These are phyloP conservation scores for Paramecium biaurelia DNA, from an alignment of 73 alveolate genomes.

Conservation along the genomic window DNA sequence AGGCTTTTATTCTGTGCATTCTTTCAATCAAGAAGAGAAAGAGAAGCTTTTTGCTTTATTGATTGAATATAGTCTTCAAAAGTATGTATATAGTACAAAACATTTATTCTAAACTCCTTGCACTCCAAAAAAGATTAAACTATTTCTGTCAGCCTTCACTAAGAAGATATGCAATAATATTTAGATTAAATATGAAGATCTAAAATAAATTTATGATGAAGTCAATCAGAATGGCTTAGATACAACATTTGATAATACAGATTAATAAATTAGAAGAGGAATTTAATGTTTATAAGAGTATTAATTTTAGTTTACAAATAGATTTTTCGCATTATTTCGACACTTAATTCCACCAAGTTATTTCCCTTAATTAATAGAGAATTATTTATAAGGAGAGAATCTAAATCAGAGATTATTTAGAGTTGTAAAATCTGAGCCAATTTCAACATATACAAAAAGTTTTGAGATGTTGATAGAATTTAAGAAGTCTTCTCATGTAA, in stretches of 20 bases:
- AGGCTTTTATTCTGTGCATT: background rate
- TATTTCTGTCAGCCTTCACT: background rate
- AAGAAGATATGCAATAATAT: background rate
- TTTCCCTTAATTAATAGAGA: background rate
- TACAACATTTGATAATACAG: background rate
- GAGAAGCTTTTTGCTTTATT: background rate
- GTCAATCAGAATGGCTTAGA: background rate
- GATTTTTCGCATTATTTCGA: background rate
- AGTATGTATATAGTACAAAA: background rate
- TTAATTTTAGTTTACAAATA: background rate
- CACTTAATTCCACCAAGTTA: background rate
- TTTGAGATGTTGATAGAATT: slow-evolving; percentile 24
- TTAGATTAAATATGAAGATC: background rate
- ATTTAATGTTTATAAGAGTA: background rate
- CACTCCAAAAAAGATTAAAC: background rate
- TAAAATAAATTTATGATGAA: background rate
- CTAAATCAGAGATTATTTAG: background rate
- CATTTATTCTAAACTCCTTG: background rate
- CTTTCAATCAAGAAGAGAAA: background rate
- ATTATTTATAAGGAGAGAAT: background rate
- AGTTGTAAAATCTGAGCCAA: background rate
- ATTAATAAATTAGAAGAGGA: background rate
- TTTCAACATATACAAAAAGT: background rate
- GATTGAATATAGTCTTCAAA: background rate
- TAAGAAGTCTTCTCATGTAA: background rate